Evolutionary conservation across 495 filamentous ascomycete genomes (phyloP).

Genomic region (Monascus purpureus): DNA sequence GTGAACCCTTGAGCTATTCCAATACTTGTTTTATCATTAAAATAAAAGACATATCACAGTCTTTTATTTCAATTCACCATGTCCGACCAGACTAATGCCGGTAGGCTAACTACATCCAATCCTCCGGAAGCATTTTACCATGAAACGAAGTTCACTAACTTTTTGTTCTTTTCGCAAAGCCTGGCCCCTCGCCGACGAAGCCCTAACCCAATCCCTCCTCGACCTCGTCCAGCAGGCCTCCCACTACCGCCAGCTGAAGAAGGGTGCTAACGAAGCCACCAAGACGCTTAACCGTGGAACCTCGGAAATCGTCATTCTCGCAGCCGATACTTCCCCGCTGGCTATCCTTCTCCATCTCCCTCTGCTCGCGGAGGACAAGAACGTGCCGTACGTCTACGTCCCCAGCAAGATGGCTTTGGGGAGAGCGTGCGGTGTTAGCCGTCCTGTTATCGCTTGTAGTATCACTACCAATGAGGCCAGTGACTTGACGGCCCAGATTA

Average conservation of each 20-base stretch:
- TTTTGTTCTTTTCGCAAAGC: too few relatives aligned
- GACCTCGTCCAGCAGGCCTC: conserved; percentile 78
- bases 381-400: conserved; percentile 53
- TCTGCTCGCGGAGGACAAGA: conserved; percentile 75
- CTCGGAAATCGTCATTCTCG: conserved; percentile 75
- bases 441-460: conserved; percentile 73
- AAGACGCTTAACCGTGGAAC: conserved; percentile 85
- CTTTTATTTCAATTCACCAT: conserved; percentile 10
- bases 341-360: conserved; percentile 88
- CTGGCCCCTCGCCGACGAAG: conserved; percentile 79
- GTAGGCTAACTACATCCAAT: conserved; percentile 12
- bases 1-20: neutral
- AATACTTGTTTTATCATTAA: too few relatives aligned
- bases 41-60: too few relatives aligned
- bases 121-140: neutral
- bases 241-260: conserved; percentile 80
- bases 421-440: conserved; percentile 56
- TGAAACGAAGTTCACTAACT: too few relatives aligned
- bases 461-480: conserved; percentile 51
- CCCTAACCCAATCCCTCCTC: conserved; percentile 65
- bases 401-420: conserved; percentile 63
- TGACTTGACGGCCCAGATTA: conserved; percentile 54
- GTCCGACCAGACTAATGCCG: conserved; percentile 26
- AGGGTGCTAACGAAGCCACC: conserved; percentile 61
- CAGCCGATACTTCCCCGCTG: conserved; percentile 75